phyloP scores from a whole-genome alignment of 2,329 filamentous ascomycete genomes.

The Didymosphaeria variabile region DNA sequence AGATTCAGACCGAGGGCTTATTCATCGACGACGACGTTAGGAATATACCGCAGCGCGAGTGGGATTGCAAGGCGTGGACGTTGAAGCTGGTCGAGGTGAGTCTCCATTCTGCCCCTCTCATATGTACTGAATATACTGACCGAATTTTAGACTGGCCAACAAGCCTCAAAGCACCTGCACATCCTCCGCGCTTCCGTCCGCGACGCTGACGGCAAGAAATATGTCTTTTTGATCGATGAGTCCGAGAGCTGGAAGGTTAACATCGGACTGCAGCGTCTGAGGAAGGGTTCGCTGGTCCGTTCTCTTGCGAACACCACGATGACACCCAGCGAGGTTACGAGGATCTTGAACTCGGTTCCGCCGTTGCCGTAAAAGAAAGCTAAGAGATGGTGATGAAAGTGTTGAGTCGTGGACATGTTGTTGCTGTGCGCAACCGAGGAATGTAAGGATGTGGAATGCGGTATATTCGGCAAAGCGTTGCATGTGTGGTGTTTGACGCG shows the following conservation, averaged over 20 bases:
- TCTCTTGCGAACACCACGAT: slow-evolving; percentile 63
- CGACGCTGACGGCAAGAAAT: slow-evolving; percentile 68
- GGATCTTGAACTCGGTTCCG: slow-evolving; percentile 47
- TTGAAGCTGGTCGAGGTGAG: slow-evolving; percentile 82
- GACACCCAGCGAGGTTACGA: slow-evolving; percentile 55
- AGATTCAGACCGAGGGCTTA: slow-evolving; percentile 90
- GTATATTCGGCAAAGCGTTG: background rate
- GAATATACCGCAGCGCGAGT: slow-evolving; percentile 91
- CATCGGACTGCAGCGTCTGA: slow-evolving; percentile 64
- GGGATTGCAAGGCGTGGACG: slow-evolving; percentile 99
- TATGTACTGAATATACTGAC: background rate
- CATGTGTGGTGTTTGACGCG: background rate
- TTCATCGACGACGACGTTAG: slow-evolving; percentile 98
- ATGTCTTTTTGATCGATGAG: slow-evolving; percentile 68
- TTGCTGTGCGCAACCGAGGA: slow-evolving; percentile 1
- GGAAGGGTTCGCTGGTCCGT: slow-evolving; percentile 65
- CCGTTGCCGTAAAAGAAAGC: slow-evolving; percentile 20
- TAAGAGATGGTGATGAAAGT: background rate
- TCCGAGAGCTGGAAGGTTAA: slow-evolving; percentile 71
- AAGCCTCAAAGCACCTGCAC: slow-evolving; percentile 57
- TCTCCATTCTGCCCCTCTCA: background rate
- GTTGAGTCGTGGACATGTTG: background rate
- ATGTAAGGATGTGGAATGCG: background rate
- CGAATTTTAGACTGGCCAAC: slow-evolving; percentile 51
- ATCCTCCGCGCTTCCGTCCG: slow-evolving; percentile 66